Evolutionary conservation across 225 moss, liverwort and hornwort genomes (phyloP).

Genomic region (Sphagnum contortum): DNA sequence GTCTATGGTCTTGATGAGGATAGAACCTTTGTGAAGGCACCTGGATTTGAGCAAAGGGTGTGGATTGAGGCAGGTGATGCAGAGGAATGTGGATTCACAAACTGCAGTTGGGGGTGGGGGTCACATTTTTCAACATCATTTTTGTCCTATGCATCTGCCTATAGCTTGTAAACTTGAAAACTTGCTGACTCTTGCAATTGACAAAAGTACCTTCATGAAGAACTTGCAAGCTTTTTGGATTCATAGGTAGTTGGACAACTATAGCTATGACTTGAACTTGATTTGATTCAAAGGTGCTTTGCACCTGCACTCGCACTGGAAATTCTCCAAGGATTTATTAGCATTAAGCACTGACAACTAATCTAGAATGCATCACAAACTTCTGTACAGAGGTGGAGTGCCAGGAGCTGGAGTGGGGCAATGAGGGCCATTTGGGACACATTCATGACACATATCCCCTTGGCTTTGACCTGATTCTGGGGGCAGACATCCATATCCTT

Average conservation of each 20-base stretch:
- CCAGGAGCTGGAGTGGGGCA: constrained; percentile 79
- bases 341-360: no score
- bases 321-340: no score
- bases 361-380: no score
- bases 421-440: constrained; percentile 35
- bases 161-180: no score
- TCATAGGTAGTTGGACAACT: background rate
- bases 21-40: background rate
- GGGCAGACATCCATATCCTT: constrained; percentile 97
- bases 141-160: no score
- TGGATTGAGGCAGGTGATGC: constrained; percentile 56
- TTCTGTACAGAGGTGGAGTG: constrained; percentile 51
- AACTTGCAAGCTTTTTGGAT: no score
- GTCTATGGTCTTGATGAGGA: no score
- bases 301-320: no score
- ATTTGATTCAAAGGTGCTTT: no score
- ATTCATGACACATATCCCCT: constrained; percentile 47
- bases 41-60: background rate
- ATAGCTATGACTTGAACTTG: background rate
- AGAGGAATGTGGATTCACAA: constrained; percentile 71
- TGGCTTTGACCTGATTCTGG: constrained; percentile 77
- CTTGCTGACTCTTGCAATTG: no score
- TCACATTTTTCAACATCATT: background rate
- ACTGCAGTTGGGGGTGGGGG: constrained; percentile 8
- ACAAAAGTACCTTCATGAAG: no score